Base-by-base conservation (phyloP, 176 grass and related monocot genomes). In the Eremochloa ophiuroides region DNA sequence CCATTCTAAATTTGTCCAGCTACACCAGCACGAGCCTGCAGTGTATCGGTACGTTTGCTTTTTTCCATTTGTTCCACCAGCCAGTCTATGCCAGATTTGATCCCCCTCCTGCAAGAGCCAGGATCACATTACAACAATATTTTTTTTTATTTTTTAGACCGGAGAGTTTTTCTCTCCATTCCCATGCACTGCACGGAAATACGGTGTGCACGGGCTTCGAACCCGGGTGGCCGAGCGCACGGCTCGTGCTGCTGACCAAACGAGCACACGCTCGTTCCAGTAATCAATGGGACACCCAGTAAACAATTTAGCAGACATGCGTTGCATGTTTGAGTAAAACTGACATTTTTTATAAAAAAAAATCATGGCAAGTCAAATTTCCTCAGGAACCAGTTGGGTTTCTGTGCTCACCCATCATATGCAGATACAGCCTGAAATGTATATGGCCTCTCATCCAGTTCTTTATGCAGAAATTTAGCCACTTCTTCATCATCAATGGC, bases 41-140 rank as follows among this genome's bases (percentile, higher is more conserved):
- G 73, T n/a, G 56, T 84, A 34, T 98, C 88, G 5, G 90, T 88
- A 13, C 82, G 88, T 78, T 95, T 88, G 80, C 92, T 89, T 89
- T 85, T 94, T 85, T 91, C 93, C 84, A 94, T 95, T 62, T 85
- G 79, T 53, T 91, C 88, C 71, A 95, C 88, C 47, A 98, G 87
- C 95, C 95, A 95, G 59, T 93, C 84, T 76, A 95, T 86, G 27
- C 84, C 81, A 64, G 70, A 86, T 91, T 91, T 93, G 60, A 95
- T 91, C 41, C 90, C 92, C 78, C 48, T 91, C 82, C 95, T 95
- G 72, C 26, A 37, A 80, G 25, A 42, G 62, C 48, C 26, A 53
- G 16, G 34, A 25, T 69, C 27, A 50, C 53, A 80, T 22, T n/a
- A 39, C 61, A 80, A 74, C 25, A 48, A 50, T 48, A 35, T n/a